Evolutionary conservation across 2,329 filamentous ascomycete species (phyloP).

Genomic region (Xylariaceae sp.): DNA sequence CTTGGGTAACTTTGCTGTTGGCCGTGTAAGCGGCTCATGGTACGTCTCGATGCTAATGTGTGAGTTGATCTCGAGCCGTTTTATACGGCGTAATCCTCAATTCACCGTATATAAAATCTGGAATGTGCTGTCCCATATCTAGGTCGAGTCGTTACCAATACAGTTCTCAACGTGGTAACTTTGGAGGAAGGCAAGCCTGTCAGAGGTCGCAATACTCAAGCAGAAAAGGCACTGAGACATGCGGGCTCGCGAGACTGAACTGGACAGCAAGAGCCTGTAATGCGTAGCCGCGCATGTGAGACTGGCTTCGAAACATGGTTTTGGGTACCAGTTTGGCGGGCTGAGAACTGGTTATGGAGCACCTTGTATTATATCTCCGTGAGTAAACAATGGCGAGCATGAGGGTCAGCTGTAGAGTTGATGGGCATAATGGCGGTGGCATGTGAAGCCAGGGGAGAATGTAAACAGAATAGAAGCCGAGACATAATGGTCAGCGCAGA

Average conservation of each 20-base stretch:
- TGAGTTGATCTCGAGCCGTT: not conserved
- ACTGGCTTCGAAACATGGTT: not conserved
- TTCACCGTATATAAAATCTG: not conserved
- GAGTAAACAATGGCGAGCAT: not conserved
- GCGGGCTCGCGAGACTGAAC: not conserved
- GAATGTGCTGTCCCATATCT: slow-evolving; percentile 9
- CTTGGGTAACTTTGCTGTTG: not conserved
- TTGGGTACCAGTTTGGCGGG: not conserved
- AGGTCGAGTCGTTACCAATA: not conserved
- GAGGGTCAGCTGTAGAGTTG: not conserved
- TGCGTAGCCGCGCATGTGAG: not conserved
- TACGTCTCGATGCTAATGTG: not conserved
- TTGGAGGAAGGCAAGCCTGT: not conserved
- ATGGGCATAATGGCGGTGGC: not conserved
- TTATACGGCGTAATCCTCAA: not conserved
- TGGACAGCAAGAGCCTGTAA: not conserved
- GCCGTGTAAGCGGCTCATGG: slow-evolving; percentile 10
- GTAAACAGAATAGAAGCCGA: slow-evolving; percentile 4
- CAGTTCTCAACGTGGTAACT: not conserved
- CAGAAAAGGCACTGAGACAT: not conserved
- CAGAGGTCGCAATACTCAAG: not conserved
- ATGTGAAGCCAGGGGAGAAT: not conserved
- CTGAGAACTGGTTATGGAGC: not conserved
- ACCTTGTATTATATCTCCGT: not conserved
- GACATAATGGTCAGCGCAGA: not conserved